A percentile compares a stretch with the other conserved stretches of the same genome.
Conservation (phyloP, 148 eudicot species). For the Vaccinium myrtillus region DNA sequence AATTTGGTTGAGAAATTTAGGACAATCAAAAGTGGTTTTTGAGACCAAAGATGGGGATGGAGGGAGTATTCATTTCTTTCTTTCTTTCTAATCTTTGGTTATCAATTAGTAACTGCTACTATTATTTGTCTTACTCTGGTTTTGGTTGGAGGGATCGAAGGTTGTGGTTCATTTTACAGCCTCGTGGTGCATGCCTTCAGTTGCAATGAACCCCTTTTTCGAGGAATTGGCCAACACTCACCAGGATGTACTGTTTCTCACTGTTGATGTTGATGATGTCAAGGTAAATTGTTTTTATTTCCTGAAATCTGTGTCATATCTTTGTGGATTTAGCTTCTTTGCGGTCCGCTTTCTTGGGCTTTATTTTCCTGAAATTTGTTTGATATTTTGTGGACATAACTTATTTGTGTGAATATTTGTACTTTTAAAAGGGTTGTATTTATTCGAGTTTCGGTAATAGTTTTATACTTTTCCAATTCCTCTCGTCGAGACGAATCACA, state of each 20-base stretch:
- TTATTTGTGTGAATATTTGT: too few species aligned
- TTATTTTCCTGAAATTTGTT: too few species aligned
- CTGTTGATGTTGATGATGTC: constrained; percentile 67
- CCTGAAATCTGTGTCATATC: neutral
- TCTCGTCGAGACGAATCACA: too few species aligned
- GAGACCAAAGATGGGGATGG: too few species aligned
- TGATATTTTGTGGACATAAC: too few species aligned
- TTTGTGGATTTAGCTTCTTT: neutral
- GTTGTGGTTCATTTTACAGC: constrained; percentile 79
- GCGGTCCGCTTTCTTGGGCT: neutral
- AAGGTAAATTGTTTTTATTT: constrained; percentile 36
- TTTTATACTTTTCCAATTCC: too few species aligned
- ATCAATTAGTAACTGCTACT: neutral
- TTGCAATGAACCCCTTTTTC: constrained; percentile 60
- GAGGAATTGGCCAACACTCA: constrained; percentile 56
- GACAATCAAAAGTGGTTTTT: too few species aligned
- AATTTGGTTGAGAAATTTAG: too few species aligned
- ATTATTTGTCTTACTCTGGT: neutral
- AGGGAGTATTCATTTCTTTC: too few species aligned
- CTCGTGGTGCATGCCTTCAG: constrained; percentile 80
- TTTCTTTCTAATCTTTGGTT: neutral
- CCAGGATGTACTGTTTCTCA: constrained; percentile 46
- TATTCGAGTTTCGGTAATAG: too few species aligned
- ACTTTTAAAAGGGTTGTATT: neutral
- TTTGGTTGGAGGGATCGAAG: constrained; percentile 27